Base-by-base conservation (phyloP, 2,329 filamentous ascomycete genomes). In the Xylariaceae sp. region DNA sequence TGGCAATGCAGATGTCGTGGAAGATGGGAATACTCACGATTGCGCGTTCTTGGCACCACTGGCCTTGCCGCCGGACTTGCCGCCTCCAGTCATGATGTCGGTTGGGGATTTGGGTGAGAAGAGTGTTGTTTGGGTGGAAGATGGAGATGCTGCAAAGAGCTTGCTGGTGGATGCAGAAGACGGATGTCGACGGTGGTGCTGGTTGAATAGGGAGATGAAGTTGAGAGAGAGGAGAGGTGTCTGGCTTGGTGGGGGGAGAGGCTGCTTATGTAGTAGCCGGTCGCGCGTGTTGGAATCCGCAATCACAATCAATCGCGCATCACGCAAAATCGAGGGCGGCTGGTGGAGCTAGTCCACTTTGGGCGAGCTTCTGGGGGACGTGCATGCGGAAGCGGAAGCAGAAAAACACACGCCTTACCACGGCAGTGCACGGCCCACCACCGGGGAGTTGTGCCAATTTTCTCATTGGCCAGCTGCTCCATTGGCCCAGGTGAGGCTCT, bases 1-100 rank as follows among this genome's bases (percentile, higher is more conserved):
- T 12, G 21, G 5, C 18, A 7, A 22, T 11, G 24, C 22, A 35
- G 19, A 37, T 38, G 30, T n/a, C n/a, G n/a, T n/a, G n/a, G n/a
- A n/a, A n/a, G n/a, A n/a, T n/a, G n/a, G 29, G 35, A 37, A 40
- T 33, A 83, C 89, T 80, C 73, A 96, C 92, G 89, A 95, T 77
- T 96, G 92, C 61, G 92, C 85, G 77, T 84, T 94, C 87, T 98
- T 98, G 75, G 84, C 83, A 74, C 89, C 88, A 73, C 84, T 90
- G 75, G 90, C 89, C 83, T 96, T 96, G 81, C 92, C 92, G 70
- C 92, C 92, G 73, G 90, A 95, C 75, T 98, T 98, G 70, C 92
- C 92, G 70, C 90, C 90, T 79, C 90, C 90, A 87, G 92, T 94
- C 92, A 98, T 98, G 84, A 86, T 95, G 82, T 77, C 61, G 49